phyloP scores from a whole-genome alignment of 192 early-diverging fungal species.

The Backusella tarrabulga region DNA sequence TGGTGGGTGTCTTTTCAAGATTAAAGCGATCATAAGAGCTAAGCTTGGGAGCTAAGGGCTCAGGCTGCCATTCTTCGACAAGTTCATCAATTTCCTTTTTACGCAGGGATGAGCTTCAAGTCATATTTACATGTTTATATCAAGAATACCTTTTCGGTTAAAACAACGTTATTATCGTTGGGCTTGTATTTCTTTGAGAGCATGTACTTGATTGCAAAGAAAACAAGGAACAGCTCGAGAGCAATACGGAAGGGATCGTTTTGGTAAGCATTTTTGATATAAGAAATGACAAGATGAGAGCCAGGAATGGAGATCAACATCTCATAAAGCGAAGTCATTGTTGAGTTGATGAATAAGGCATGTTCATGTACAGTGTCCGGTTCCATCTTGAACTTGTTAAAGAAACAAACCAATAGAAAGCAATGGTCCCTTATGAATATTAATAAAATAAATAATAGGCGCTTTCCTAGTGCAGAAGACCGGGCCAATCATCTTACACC shows the following conservation, averaged over 20 bases:
- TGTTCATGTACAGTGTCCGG: slow-evolving; percentile 23
- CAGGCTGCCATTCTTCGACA: slow-evolving; percentile 93
- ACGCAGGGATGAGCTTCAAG: no score
- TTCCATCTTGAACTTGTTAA: slow-evolving; percentile 12
- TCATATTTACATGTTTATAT: background rate
- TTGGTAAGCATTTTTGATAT: slow-evolving; percentile 90
- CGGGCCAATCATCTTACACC: no score
- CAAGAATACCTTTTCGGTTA: slow-evolving; percentile 73
- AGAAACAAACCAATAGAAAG: slow-evolving; percentile 11
- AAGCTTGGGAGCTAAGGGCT: slow-evolving; percentile 82
- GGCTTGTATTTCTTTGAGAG: slow-evolving; percentile 78
- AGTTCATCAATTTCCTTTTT: slow-evolving; percentile 91
- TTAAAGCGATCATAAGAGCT: slow-evolving; percentile 69
- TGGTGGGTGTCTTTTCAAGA: slow-evolving; percentile 75
- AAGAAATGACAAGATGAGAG: slow-evolving; percentile 71
- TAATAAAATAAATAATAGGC: background rate
- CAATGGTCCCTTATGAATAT: background rate
- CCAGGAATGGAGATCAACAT: slow-evolving; percentile 61
- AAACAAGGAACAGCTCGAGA: slow-evolving; percentile 79
- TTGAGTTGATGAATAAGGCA: slow-evolving; percentile 44
- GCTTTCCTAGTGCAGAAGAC: no score
- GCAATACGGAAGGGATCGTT: slow-evolving; percentile 89
- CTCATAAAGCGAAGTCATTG: slow-evolving; percentile 38
- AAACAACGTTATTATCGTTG: slow-evolving; percentile 69
- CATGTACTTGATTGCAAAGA: slow-evolving; percentile 90